Evolutionary conservation across 192 early-diverging fungal species (phyloP).

Genomic region (Gonapodya sp.): DNA sequence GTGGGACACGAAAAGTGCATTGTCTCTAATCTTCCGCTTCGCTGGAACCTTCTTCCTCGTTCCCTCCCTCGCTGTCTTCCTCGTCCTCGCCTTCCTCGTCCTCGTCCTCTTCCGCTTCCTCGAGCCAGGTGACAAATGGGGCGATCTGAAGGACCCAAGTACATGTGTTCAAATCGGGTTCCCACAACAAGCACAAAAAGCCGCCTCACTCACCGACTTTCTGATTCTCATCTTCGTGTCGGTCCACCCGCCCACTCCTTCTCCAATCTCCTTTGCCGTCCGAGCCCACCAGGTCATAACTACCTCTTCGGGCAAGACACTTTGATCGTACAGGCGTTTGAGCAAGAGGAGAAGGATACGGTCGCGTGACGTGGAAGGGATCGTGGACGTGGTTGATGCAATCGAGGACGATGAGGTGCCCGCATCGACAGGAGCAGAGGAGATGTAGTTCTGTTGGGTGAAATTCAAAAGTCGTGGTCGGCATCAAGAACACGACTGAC

Average conservation of each 20-base stretch:
- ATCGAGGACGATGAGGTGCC: not conserved
- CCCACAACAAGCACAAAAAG: not conserved
- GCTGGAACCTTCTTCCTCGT: not conserved
- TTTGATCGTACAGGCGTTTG: not conserved
- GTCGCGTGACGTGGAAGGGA: not conserved
- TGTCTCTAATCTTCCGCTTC: not conserved
- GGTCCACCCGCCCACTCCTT: slow-evolving; percentile 70
- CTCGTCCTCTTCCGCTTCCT: slow-evolving; percentile 66
- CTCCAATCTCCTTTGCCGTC: slow-evolving; percentile 37
- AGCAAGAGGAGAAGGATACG: not conserved
- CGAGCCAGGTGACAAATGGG: slow-evolving; percentile 57
- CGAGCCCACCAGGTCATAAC: not conserved
- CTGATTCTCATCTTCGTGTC: slow-evolving; percentile 33
- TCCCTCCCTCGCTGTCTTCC: slow-evolving; percentile 19
- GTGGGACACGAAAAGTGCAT: too few relatives aligned
- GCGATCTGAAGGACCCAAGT: slow-evolving; percentile 31
- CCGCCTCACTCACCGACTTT: slow-evolving; percentile 18
- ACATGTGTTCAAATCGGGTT: too few relatives aligned
- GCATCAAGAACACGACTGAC: slow-evolving; percentile 43
- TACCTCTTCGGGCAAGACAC: not conserved
- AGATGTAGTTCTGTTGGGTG: too few relatives aligned
- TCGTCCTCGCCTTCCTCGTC: slow-evolving; percentile 25
- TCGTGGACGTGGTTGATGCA: not conserved
- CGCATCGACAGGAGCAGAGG: not conserved
- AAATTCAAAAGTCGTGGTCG: slow-evolving; percentile 72